Conservation (phyloP, 106 monocot species). For the Agapanthus africanus region DNA sequence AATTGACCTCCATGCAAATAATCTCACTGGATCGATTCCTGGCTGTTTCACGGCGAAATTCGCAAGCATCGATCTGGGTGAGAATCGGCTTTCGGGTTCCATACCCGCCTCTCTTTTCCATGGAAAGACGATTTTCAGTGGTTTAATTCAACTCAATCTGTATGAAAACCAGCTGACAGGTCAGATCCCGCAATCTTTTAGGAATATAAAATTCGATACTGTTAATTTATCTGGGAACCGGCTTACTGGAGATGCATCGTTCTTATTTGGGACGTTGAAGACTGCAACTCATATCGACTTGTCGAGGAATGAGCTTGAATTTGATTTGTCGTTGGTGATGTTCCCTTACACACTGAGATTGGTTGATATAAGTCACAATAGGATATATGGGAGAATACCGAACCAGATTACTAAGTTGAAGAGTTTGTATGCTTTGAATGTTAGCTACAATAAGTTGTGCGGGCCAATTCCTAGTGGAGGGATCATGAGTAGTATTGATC, state of each 20-base stretch:
- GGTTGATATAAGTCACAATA: conserved; percentile 48
- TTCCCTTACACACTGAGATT: conserved; percentile 13
- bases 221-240: conserved; percentile 37
- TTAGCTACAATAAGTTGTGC: conserved; percentile 16
- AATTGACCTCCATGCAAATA: conserved; percentile 35
- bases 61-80: conserved; percentile 24
- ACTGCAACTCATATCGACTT: conserved; percentile 20
- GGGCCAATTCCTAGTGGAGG: conserved; percentile 5
- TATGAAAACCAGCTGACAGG: conserved; percentile 40
- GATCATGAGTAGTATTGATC: conserved; percentile 14
- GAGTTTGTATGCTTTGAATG: not conserved
- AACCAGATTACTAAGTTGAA: not conserved
- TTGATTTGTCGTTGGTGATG: conserved; percentile 29
- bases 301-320: conserved; percentile 36
- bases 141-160: conserved; percentile 37
- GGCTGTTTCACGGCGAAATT: conserved; percentile 21
- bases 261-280: conserved; percentile 28
- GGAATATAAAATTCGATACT: not conserved
- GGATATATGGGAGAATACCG: conserved; percentile 28
- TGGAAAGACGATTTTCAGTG: conserved; percentile 3
- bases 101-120: conserved; percentile 31
- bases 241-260: conserved; percentile 37
- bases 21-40: conserved; percentile 39
- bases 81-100: conserved; percentile 35
- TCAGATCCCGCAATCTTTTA: conserved; percentile 16